Evolutionary conservation across 805 yeast species (phyloP).

Genomic region (Saturnispora kantuleensis): DNA sequence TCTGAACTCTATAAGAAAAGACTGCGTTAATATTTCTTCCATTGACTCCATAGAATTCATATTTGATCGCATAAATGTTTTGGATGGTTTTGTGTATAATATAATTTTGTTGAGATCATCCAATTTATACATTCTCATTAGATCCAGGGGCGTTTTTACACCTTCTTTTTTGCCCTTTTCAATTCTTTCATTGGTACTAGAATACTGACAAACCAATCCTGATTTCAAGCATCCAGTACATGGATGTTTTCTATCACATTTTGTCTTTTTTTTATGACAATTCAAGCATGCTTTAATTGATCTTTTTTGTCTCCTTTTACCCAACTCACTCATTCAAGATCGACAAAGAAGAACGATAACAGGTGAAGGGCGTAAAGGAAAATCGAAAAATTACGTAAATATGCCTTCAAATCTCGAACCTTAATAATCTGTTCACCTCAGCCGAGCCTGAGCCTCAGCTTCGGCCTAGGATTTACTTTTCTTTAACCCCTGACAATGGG

Average conservation of each 20-base stretch:
- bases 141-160: background rate
- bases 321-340: background rate
- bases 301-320: slow-evolving; percentile 6
- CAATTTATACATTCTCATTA: background rate
- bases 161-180: too few species aligned
- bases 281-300: slow-evolving; percentile 6
- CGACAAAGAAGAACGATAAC: background rate
- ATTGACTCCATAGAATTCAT: background rate
- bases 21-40: background rate
- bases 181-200: background rate
- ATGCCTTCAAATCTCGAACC: too few species aligned
- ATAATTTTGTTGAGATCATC: background rate
- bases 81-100: slow-evolving; percentile 4
- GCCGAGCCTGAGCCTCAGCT: too few species aligned
- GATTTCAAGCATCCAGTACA: slow-evolving; percentile 8
- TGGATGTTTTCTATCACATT: slow-evolving; percentile 11
- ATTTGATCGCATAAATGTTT: background rate
- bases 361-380: background rate
- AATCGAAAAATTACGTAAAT: too few species aligned
- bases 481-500: too few species aligned
- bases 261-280: slow-evolving; percentile 10
- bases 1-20: background rate
- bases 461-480: too few species aligned
- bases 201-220: background rate
- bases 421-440: too few species aligned